A percentile compares a stretch with the other conserved stretches of the same genome.
Evolutionary conservation across 2,329 filamentous ascomycete species (phyloP).

Genomic region (Cladobotryum mycophilum): DNA sequence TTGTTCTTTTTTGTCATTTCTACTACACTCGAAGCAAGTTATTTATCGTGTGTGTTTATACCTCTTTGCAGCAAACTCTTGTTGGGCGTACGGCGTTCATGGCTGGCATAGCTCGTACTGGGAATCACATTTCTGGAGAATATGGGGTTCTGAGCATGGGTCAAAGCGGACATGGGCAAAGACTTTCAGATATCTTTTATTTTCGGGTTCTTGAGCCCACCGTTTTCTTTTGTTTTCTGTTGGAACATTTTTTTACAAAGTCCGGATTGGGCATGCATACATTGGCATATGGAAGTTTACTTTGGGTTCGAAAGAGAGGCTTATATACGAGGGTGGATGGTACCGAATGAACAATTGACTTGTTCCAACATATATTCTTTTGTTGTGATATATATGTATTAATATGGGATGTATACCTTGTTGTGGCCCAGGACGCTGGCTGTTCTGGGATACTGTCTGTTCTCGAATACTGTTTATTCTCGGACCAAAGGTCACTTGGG

Average conservation of each 20-base stretch:
- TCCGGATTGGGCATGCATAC: background rate
- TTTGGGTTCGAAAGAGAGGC: background rate
- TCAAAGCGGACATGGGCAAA: constrained; percentile 3
- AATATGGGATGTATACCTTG: too few relatives aligned
- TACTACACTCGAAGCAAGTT: background rate
- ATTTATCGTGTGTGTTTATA: background rate
- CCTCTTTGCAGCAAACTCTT: constrained; percentile 1
- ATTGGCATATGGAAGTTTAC: background rate
- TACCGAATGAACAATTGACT: background rate
- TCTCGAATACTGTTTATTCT: too few relatives aligned
- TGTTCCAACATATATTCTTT: too few relatives aligned
- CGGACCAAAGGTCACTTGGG: too few relatives aligned
- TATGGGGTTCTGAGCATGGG: constrained; percentile 8
- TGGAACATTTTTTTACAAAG: too few relatives aligned
- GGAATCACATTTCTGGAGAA: background rate
- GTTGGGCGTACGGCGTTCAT: constrained; percentile 9
- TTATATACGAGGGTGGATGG: background rate
- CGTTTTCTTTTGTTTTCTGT: background rate
- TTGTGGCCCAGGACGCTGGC: too few relatives aligned
- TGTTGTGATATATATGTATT: too few relatives aligned
- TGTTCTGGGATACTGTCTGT: too few relatives aligned
- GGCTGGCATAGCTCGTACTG: constrained; percentile 6
- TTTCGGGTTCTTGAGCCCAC: background rate
- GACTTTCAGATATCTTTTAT: constrained; percentile 2
- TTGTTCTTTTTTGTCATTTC: background rate